Percentiles rank a stretch among this genome's conserved stretches.
These are phyloP conservation scores for Austroboletus eburneus DNA, from an alignment of 768 basidiomycete genomes.

Conservation along the genomic window DNA sequence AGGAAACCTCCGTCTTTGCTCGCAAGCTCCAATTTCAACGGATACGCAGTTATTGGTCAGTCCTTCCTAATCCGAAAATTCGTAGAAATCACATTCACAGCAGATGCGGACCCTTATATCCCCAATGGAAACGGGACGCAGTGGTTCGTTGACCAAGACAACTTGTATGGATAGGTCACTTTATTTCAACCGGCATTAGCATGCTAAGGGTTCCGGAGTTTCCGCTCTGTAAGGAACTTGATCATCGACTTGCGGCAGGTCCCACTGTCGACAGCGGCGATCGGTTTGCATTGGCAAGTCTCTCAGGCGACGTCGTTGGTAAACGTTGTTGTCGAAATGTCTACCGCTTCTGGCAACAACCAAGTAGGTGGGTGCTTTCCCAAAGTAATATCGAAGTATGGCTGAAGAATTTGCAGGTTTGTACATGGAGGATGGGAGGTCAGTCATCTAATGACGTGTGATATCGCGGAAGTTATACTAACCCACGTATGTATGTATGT, in stretches of 20 bases:
- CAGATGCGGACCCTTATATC: slow-evolving; percentile 70
- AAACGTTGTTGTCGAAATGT: slow-evolving; percentile 68
- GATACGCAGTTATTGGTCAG: slow-evolving; percentile 32
- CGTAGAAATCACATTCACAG: not conserved
- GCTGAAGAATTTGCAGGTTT: slow-evolving; percentile 29
- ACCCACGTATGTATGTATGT: not conserved
- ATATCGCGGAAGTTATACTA: not conserved
- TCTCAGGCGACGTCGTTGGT: slow-evolving; percentile 69
- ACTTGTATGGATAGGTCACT: slow-evolving; percentile 46
- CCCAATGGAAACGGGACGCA: slow-evolving; percentile 52
- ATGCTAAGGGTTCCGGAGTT: slow-evolving; percentile 34
- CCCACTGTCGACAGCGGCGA: slow-evolving; percentile 46
- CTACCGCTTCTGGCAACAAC: slow-evolving; percentile 48
- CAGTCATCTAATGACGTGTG: not conserved
- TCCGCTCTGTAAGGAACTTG: slow-evolving; percentile 66
- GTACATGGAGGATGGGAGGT: slow-evolving; percentile 44
- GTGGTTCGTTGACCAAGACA: slow-evolving; percentile 54
- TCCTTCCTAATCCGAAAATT: not conserved
- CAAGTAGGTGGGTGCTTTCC: slow-evolving; percentile 50
- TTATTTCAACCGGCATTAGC: no score
- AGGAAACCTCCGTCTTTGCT: slow-evolving; percentile 30
- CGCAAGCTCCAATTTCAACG: slow-evolving; percentile 29
- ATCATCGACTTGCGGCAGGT: slow-evolving; percentile 54
- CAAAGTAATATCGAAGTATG: not conserved
- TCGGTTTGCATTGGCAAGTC: slow-evolving; percentile 77